phyloP scores from a whole-genome alignment of 495 filamentous ascomycete species.

The Annulohypoxylon moriforme region DNA sequence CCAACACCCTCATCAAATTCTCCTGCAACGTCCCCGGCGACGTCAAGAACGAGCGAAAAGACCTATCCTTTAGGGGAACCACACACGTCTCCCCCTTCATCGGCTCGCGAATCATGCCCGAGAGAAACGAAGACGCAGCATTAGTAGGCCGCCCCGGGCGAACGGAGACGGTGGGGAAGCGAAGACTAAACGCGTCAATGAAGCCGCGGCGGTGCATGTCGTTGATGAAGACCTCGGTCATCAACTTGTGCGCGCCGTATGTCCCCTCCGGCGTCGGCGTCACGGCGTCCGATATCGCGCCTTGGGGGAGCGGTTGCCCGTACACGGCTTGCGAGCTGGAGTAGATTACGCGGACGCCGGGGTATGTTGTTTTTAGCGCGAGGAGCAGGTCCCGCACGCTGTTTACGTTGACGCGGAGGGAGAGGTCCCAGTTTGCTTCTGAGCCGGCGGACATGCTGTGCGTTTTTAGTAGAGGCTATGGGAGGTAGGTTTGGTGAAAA shows the following conservation, averaged over 20 bases:
- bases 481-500: background rate
- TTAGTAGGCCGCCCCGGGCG: conserved; percentile 78
- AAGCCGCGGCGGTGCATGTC: conserved; percentile 78
- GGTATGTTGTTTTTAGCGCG: conserved; percentile 65
- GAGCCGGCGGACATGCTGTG: conserved; percentile 77
- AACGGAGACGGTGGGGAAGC: conserved; percentile 81
- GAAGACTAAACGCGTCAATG: conserved; percentile 72
- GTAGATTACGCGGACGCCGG: conserved; percentile 74
- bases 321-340: conserved; percentile 59
- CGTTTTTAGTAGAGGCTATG: background rate
- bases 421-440: conserved; percentile 80
- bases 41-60: conserved; percentile 74
- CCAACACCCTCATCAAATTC: conserved; percentile 74
- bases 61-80: conserved; percentile 67
- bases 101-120: conserved; percentile 69
- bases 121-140: conserved; percentile 80
- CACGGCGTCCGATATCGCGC: conserved; percentile 55
- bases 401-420: conserved; percentile 79
- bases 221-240: conserved; percentile 78
- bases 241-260: conserved; percentile 84
- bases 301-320: conserved; percentile 51
- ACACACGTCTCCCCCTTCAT: conserved; percentile 71
- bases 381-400: conserved; percentile 73
- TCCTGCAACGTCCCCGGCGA: conserved; percentile 73
- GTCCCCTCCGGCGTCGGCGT: conserved; percentile 74